Conservation (phyloP, 2,329 filamentous ascomycete genomes). For the Ascochyta fabae region DNA sequence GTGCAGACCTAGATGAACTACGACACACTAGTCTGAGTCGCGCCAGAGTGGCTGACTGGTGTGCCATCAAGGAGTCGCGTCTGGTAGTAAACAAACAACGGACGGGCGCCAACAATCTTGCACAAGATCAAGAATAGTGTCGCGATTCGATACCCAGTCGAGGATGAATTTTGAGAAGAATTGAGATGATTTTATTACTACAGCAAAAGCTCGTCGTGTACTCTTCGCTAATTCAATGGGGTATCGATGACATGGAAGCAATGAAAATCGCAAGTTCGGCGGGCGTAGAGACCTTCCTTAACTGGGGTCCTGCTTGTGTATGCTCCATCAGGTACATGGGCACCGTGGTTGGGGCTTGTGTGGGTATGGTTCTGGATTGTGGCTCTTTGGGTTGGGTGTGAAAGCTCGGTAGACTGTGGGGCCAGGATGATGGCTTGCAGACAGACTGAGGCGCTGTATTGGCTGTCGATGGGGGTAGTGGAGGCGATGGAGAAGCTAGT, state of each 20-base stretch:
- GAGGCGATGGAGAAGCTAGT: background rate
- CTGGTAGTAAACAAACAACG: background rate
- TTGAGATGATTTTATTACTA: background rate
- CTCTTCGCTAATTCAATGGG: slow-evolving; percentile 12
- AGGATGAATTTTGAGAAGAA: background rate
- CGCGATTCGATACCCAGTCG: background rate
- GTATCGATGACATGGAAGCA: slow-evolving; percentile 16
- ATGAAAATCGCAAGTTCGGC: slow-evolving; percentile 17
- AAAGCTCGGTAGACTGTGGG: background rate
- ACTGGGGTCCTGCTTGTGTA: slow-evolving; percentile 1
- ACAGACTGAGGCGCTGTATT: background rate
- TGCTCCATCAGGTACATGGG: slow-evolving; percentile 13
- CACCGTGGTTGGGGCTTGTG: slow-evolving; percentile 10
- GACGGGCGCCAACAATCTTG: background rate
- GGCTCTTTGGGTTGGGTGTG: background rate
- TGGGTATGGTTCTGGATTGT: background rate
- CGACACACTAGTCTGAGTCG: background rate
- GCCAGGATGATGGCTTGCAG: background rate
- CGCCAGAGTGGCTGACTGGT: background rate
- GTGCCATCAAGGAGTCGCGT: background rate
- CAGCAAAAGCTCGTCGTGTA: background rate
- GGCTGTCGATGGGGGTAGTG: background rate
- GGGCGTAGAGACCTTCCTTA: slow-evolving; percentile 14
- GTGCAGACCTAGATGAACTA: background rate
- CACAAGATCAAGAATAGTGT: background rate